Conservation (phyloP, 192 early-diverging fungal genomes). For the Umbelopsis isabellina region DNA sequence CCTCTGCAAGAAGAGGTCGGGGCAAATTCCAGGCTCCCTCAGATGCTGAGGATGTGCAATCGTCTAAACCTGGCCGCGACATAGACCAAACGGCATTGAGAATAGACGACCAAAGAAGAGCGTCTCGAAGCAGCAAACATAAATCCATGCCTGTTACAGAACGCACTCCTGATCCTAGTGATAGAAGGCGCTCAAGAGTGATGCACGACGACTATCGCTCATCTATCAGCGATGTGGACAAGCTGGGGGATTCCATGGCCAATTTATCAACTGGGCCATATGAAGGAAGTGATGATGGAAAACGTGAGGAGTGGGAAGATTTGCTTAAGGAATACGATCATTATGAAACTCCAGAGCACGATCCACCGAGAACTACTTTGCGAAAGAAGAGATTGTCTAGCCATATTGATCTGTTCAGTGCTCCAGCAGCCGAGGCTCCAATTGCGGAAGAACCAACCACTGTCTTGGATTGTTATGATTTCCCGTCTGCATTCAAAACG, state of each 20-base stretch:
- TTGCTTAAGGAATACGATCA: conserved; percentile 40
- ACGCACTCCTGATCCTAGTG: background rate
- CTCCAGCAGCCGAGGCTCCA: conserved; percentile 32
- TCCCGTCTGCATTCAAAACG: conserved; percentile 70
- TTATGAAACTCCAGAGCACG: conserved; percentile 14
- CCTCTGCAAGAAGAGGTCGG: background rate
- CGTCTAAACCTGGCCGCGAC: background rate
- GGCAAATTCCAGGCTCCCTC: conserved; percentile 7
- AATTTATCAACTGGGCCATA: conserved; percentile 8
- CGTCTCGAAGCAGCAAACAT: conserved; percentile 10
- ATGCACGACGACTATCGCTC: background rate
- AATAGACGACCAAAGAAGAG: background rate
- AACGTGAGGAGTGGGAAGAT: conserved; percentile 41
- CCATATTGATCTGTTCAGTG: conserved; percentile 32
- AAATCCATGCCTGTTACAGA: conserved; percentile 11
- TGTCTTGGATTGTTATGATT: conserved; percentile 60
- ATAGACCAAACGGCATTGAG: background rate
- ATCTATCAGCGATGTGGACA: background rate
- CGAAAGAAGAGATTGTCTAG: conserved; percentile 34
- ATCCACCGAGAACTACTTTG: conserved; percentile 12
- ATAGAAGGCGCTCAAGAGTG: conserved; percentile 1
- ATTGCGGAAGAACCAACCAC: conserved; percentile 43
- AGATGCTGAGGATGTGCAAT: background rate
- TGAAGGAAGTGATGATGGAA: conserved; percentile 15
- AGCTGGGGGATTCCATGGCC: conserved; percentile 3